Base-by-base conservation (phyloP, 352 stramenopile species). In the Ophiocytium majus region DNA sequence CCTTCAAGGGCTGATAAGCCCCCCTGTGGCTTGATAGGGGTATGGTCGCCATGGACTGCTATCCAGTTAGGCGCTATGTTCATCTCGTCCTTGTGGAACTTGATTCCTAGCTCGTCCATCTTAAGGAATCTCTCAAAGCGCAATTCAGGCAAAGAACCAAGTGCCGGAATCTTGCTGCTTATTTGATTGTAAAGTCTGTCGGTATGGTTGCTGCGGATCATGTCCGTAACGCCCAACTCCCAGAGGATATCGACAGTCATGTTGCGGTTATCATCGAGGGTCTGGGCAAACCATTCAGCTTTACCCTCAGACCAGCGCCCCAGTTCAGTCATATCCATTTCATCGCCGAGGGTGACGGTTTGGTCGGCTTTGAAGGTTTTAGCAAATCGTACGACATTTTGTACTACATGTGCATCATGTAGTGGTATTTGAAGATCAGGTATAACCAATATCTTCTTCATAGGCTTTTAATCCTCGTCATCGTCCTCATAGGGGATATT, bases 1-100 rank as follows among this genome's bases (percentile, higher is more conserved):
- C 19, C 57, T 28, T 71, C 57, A 71, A 71, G 57, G 57, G 57
- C 57, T 71, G 57, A 71, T 23, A 71, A 28, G 28, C 57, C 57
- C 19, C 57, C 57, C 57, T 71, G 57, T 23, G 57, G 28, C 28
- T 71, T 71, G 57, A 71, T 71, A 71, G 57, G 57, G 57, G 57
- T 71, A 28, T 71, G 57, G 28, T 71, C 57, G 57, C 57, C 57
- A 71, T 71, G 57, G 57, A 71, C 57, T 71, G 57, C 57, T 23
- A 71, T 71, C 57, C 57, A 71, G 57, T 28, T 28, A 23, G 57
- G 57, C 57, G 57, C 57, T 23, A 71, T 71, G 57, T 71, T 71
- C 19, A 23, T 23, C 57, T 23, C 19, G 19, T 71, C 28, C 57
- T 71, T 71, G 28, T 71, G 57, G 28, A 71, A 71, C 19, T 23